Base-by-base conservation (phyloP, 306 rosid species). In the Crataegus laevigata region DNA sequence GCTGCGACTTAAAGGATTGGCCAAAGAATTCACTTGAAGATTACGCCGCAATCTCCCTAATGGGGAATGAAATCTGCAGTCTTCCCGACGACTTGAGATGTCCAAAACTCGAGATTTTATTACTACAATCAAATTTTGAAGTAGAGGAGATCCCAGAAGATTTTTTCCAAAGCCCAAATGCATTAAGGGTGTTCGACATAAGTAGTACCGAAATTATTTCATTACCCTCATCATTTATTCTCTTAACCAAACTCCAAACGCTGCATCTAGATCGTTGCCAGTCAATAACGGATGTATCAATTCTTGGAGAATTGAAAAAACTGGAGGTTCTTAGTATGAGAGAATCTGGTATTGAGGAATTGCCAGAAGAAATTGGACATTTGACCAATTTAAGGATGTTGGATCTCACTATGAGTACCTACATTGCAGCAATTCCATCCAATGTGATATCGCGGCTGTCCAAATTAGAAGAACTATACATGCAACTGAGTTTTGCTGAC, bases 21-120 rank as follows among this genome's bases (percentile, higher is more conserved):
- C 77, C 82, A 21, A 12, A 13, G 24, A 11, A 25, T 32, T 36
- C 43, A 32, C 55, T 32, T 24, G 26, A 78, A 17, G 32, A 43
- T 57, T 72, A 40, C 60, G 25, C 66, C 0, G 59, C 77, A 52
- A 52, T 78, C 26, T 78, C 82, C 11, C 14, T 63, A 7, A 65
- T 26, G 73, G 4, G 4, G 40, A 71, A 62, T 8, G 6, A 51
- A 4, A 71, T 78, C 5, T 1, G 30, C 13, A 32, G 32, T 9
- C 72, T 78, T 17, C 77, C 72, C 1, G 30, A 78, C 15, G 63
- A 19, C 38, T 28, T 36, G 11, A 58, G 19, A 25, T 78, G 71
- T n/a, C 55, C 76, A 15, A 78, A 78, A 51, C 81, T 78, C 40
- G 21, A 63, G 5, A 34, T 45, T 28, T 78, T 78, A 50, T 30